Percentiles rank a stretch among this genome's conserved stretches.
These are phyloP conservation scores for Sporisorium scitamineum DNA, from an alignment of 1,284 basidiomycete genomes.

Conservation along the genomic window DNA sequence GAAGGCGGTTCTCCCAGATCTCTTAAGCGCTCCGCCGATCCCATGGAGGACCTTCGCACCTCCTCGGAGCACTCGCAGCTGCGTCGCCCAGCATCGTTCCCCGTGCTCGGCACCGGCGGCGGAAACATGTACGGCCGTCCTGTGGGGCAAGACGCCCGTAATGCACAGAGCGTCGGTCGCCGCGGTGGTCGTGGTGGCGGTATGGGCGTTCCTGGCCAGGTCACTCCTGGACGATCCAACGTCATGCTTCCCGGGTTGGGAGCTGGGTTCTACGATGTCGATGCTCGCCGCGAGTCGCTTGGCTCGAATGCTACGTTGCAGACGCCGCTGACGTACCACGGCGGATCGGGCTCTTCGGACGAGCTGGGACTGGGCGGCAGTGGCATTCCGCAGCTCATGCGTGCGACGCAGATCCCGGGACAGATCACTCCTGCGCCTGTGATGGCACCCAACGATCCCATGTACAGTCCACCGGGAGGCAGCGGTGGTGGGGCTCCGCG, in stretches of 20 bases:
- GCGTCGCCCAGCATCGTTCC: constrained; percentile 47
- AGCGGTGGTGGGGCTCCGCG: constrained; percentile 42
- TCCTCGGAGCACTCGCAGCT: constrained; percentile 39
- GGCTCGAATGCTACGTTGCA: constrained; percentile 33
- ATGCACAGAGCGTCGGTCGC: constrained; percentile 31
- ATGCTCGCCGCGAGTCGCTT: constrained; percentile 37
- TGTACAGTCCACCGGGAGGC: constrained; percentile 48
- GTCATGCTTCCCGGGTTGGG: constrained; percentile 36
- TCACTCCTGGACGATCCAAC: constrained; percentile 39
- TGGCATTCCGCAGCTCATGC: constrained; percentile 50
- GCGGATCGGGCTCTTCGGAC: constrained; percentile 35
- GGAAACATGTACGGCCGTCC: constrained; percentile 36
- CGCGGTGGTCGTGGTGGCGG: constrained; percentile 39
- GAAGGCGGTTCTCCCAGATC: constrained; percentile 41
- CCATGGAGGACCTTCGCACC: constrained; percentile 36
- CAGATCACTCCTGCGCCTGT: constrained; percentile 23
- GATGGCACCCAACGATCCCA: constrained; percentile 33
- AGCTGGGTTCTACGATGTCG: constrained; percentile 35
- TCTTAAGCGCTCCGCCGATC: constrained; percentile 51
- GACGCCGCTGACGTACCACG: constrained; percentile 34
- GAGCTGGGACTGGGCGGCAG: constrained; percentile 33
- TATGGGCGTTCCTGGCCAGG: constrained; percentile 26
- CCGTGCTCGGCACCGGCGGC: constrained; percentile 35
- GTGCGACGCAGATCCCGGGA: constrained; percentile 45
- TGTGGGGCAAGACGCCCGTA: constrained; percentile 33